These are phyloP conservation scores for Citeromyces siamensis DNA, from an alignment of 1,139 yeast genomes.

Conservation along the genomic window DNA sequence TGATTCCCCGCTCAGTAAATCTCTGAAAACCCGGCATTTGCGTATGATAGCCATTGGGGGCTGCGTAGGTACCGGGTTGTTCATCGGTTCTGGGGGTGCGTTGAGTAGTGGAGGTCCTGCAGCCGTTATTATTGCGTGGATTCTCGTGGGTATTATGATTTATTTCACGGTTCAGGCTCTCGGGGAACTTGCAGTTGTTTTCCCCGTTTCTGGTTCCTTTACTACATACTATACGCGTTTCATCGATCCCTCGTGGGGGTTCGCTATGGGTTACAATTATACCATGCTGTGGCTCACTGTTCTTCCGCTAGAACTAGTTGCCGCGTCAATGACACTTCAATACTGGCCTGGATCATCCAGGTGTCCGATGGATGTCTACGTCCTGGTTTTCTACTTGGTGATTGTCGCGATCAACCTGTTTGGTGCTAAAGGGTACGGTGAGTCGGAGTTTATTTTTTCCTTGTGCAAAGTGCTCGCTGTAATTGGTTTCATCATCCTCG, in stretches of 20 bases:
- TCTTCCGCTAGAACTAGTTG: slow-evolving; percentile 60
- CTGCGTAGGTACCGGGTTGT: slow-evolving; percentile 60
- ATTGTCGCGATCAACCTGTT: slow-evolving; percentile 44
- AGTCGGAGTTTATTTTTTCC: slow-evolving; percentile 53
- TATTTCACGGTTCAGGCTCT: slow-evolving; percentile 58
- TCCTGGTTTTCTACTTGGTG: slow-evolving; percentile 44
- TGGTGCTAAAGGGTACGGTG: slow-evolving; percentile 56
- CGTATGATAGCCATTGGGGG: slow-evolving; percentile 88
- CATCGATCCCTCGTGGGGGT: slow-evolving; percentile 62
- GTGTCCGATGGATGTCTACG: slow-evolving; percentile 56
- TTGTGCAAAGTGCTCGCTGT: slow-evolving; percentile 49
- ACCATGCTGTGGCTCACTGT: slow-evolving; percentile 60
- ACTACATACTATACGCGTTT: slow-evolving; percentile 48
- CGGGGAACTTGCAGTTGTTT: slow-evolving; percentile 56
- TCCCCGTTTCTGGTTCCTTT: slow-evolving; percentile 66
- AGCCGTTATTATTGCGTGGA: slow-evolving; percentile 43
- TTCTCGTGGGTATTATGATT: slow-evolving; percentile 33
- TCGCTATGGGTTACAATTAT: slow-evolving; percentile 64
- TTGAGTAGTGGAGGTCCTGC: slow-evolving; percentile 62
- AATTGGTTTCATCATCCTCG: slow-evolving; percentile 56
- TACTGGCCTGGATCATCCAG: slow-evolving; percentile 39
- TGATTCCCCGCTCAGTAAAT: neutral
- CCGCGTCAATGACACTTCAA: slow-evolving; percentile 53
- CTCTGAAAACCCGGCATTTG: slow-evolving; percentile 50
- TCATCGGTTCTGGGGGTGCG: slow-evolving; percentile 55